Evolutionary conservation across 2,329 filamentous ascomycete genomes (phyloP), one percentile per base, ranked within the genome.

Genomic region (Bipolaris zeicola): DNA sequence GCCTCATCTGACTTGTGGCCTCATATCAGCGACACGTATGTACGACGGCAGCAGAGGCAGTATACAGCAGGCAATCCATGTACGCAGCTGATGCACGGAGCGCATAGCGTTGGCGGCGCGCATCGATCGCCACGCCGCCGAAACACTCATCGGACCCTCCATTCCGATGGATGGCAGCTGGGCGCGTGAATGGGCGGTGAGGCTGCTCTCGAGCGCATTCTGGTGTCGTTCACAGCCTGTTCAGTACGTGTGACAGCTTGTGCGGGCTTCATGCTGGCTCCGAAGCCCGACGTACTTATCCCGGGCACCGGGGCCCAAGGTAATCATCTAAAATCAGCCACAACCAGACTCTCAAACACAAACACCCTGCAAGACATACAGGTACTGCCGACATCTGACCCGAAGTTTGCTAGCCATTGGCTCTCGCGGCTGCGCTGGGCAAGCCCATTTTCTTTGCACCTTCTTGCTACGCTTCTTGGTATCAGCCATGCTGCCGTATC

Each of bases 221-320:
- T 51, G 24, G 49, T 46, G 43, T 44, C 51, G 39, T 33, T 56
- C 31, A 10, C 49, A 16, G 14, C 26, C 24, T 48, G 18, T 36
- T n/a, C 38, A 38, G 31, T 45, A 47, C 49, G 28, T 52, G 43
- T 52, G 43, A 37, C 49, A 47, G 31, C 37, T 44, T 37, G 31
- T 52, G 28, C 54, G 37, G 34, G 54, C 54, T 58, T 60, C 26
- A 60, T 64, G 56, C 61, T 52, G 49, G 61, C 11, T 47, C 18
- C 24, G n/a, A 49, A 43, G 53, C 49, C 55, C 42, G 58, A 61
- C 61, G 42, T 43, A 61, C 61, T 42, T 43, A 50, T 48, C 44
- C 50, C 46, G 50, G 51, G 60, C 58, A 46, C 61, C 39, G 61
- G 59, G 43, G 45, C 53, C 39, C 47, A 36, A 58, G 47, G 48